A percentile compares a stretch with the other conserved stretches of the same genome.
Conservation (phyloP, 1,284 basidiomycete species). For the Rhodotorula sp. region DNA sequence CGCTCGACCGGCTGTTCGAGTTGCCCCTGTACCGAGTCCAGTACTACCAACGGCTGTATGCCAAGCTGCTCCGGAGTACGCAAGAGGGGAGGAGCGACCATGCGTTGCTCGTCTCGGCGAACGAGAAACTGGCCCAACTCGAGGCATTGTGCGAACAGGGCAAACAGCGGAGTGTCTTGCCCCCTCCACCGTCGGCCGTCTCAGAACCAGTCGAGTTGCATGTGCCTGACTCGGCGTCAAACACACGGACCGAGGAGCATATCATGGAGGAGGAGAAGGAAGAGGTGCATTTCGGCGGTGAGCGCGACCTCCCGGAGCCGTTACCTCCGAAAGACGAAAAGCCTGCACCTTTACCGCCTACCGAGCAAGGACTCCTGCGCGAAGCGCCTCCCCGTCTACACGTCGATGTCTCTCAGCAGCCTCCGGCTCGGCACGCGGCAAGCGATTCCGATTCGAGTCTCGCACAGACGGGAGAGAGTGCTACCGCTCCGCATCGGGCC, state of each 20-base stretch:
- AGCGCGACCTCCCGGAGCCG: neutral
- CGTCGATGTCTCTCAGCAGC: neutral
- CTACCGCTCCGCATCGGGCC: neutral
- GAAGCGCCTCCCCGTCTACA: slow-evolving; percentile 12
- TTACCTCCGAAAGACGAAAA: neutral
- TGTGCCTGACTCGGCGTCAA: neutral
- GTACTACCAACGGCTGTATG: slow-evolving; percentile 92
- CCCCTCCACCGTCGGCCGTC: neutral
- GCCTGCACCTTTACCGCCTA: too few species aligned
- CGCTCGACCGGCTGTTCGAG: slow-evolving; percentile 33
- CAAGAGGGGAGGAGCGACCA: slow-evolving; percentile 85
- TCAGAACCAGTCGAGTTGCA: neutral
- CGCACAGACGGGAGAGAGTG: neutral
- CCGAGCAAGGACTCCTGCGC: neutral
- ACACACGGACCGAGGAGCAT: neutral
- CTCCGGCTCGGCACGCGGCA: neutral
- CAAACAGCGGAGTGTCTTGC: slow-evolving; percentile 4
- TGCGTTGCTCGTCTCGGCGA: slow-evolving; percentile 70
- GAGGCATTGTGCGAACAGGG: slow-evolving; percentile 64
- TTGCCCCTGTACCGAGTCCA: slow-evolving; percentile 73
- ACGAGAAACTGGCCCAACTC: slow-evolving; percentile 75
- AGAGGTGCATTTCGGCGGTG: neutral
- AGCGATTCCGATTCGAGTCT: neutral
- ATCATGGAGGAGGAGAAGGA: neutral
- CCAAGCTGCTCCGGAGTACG: slow-evolving; percentile 80